A percentile compares a stretch with the other conserved stretches of the same genome.
phyloP scores from a whole-genome alignment of 345 rosid species.

The Nasturtium officinale region DNA sequence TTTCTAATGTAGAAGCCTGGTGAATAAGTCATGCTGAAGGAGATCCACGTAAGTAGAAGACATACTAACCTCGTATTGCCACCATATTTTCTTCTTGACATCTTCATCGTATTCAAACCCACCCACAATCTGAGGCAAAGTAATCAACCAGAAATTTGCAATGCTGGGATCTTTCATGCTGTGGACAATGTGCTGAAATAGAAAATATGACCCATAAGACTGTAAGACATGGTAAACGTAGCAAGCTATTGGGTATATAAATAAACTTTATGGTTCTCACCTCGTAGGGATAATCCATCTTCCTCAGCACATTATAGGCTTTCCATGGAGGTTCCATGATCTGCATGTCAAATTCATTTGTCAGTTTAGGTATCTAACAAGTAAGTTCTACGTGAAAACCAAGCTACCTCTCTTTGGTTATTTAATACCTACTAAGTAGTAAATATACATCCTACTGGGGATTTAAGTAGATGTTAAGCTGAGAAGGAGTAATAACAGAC shows the following conservation, averaged over 20 bases:
- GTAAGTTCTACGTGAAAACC: not conserved
- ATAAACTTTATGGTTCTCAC: constrained; percentile 42
- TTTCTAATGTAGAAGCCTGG: constrained; percentile 12
- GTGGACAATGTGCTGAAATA: constrained; percentile 85
- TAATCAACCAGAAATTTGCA: constrained; percentile 92
- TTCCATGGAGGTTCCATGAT: constrained; percentile 97
- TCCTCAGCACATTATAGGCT: constrained; percentile 77
- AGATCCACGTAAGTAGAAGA: constrained; percentile 6
- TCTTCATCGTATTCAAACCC: constrained; percentile 83
- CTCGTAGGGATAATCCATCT: constrained; percentile 96
- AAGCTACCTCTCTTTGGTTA: constrained; percentile 13
- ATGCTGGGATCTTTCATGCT: constrained; percentile 97
- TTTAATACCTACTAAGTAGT: constrained; percentile 23
- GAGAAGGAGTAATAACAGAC: constrained; percentile 30
- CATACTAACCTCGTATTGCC: constrained; percentile 77
- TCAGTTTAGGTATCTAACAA: not conserved
- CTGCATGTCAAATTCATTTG: constrained; percentile 45
- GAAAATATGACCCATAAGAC: constrained; percentile 23
- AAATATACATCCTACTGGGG: constrained; percentile 13
- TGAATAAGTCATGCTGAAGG: constrained; percentile 4
- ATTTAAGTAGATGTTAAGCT: constrained; percentile 26
- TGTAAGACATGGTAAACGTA: constrained; percentile 2
- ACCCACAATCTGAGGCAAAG: constrained; percentile 84
- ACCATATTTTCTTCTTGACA: constrained; percentile 86
- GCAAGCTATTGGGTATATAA: constrained; percentile 5